Evolutionary conservation across 1,284 basidiomycete species (phyloP), one percentile per base, ranked within the genome.

Genomic region (Cutaneotrichosporon cavernicola): DNA sequence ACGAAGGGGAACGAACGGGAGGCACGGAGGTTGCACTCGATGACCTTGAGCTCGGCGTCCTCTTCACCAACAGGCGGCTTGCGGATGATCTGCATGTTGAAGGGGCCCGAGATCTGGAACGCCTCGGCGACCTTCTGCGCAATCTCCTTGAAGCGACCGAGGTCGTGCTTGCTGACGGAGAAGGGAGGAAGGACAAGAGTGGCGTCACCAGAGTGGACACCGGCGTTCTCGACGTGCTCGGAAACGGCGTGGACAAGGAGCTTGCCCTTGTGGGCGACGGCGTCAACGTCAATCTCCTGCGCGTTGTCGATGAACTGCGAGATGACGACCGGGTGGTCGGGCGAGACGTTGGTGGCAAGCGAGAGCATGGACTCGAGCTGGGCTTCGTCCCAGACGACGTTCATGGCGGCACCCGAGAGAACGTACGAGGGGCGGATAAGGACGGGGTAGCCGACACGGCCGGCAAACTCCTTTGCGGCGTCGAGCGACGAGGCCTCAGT

Each of bases 1-100:
- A 99, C 97, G 83, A 99, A 99, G 71, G 97, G 97, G 90, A 98
- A 99, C 56, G 92, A 97, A 52, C 97, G 89, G 53, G 94, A 97
- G 31, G 97, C 97, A 71, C 97, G 92, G 60, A 99, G 84, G 82
- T 99, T 99, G 82, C 97, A 99, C 82, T 99, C 96, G 70, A 99
- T 99, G 69, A 99, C 96, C 85, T 97, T 99, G 73, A 99, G 87
- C 67, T 83, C 82, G 62, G 89, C 84, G 64, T 79, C 79, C 30
- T 86, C 83, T 58, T 84, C 85, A 14, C 81, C 82, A 31, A 82
- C 83, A 10, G 86, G 80, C 3, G 88, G 86, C 81, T 95, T 93
- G 76, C 91, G 88, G 82, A 99, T 99, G 80, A 99, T 87, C 82
- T 99, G 97, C 94, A 99, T 99, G 82, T 99, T 99, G 88, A 89